phyloP scores from a whole-genome alignment of 257 asterid genomes.

The Solanum verrucosum region DNA sequence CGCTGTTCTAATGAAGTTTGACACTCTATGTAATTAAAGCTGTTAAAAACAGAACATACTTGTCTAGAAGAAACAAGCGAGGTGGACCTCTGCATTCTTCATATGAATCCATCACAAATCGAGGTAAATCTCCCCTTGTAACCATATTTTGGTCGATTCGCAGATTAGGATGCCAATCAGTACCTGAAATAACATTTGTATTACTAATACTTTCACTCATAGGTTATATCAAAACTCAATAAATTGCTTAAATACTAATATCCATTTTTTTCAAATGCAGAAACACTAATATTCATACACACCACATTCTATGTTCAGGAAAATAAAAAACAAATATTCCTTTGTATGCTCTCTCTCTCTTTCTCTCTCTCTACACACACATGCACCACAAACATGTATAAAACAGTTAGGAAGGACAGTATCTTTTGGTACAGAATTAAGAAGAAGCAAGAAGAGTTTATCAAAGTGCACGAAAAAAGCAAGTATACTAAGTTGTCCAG shows the following conservation, averaged over 20 bases:
- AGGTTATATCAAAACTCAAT: background rate
- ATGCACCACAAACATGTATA: background rate
- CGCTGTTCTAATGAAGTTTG: background rate
- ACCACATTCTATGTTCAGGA: background rate
- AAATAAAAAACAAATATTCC: background rate
- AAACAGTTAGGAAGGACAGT: background rate
- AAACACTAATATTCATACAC: background rate
- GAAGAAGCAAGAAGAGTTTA: background rate
- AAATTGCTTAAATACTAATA: background rate
- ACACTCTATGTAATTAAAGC: background rate
- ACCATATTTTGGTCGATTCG: conserved; percentile 54
- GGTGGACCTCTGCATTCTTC: conserved; percentile 99
- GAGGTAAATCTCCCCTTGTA: conserved; percentile 78
- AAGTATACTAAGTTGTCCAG: background rate
- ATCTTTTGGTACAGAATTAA: background rate
- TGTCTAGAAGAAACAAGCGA: conserved; percentile 91
- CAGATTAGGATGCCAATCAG: conserved; percentile 80
- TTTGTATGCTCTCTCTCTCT: background rate
- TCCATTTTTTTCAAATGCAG: background rate
- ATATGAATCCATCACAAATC: conserved; percentile 89
- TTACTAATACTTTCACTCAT: background rate
- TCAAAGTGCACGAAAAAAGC: background rate
- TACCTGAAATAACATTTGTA: conserved; percentile 36
- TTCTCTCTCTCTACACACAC: background rate
- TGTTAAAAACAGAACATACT: conserved; percentile 32